Percentiles rank a stretch among this genome's conserved stretches.
phyloP scores from a whole-genome alignment of 768 basidiomycete genomes.

The Lyophyllum shimeji region DNA sequence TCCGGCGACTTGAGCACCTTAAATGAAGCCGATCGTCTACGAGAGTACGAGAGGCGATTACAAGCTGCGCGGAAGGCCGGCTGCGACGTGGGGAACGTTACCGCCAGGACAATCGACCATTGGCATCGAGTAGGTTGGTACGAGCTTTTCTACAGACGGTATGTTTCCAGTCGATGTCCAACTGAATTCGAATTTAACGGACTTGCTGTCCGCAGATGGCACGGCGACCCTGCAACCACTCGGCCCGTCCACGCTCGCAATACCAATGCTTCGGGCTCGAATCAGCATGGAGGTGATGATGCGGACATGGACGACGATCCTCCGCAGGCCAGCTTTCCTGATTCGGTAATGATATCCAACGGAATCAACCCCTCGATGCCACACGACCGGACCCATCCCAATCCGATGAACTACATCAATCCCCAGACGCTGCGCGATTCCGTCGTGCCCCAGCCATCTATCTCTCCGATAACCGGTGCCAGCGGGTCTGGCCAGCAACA shows the following conservation, averaged over 20 bases:
- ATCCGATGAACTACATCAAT: conserved; percentile 29
- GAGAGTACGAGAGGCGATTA: conserved; percentile 73
- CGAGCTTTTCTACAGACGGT: conserved; percentile 69
- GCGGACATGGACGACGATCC: conserved; percentile 53
- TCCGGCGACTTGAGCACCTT: conserved; percentile 34
- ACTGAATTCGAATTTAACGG: conserved; percentile 7
- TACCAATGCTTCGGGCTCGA: conserved; percentile 27
- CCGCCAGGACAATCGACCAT: conserved; percentile 71
- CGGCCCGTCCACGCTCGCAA: conserved; percentile 43
- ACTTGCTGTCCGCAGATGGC: conserved; percentile 50
- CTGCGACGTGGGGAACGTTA: conserved; percentile 73
- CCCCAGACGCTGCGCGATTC: conserved; percentile 41
- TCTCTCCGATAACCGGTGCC: conserved; percentile 23
- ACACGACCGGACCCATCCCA: conserved; percentile 33
- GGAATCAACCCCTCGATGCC: conserved; percentile 27
- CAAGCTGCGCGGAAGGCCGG: conserved; percentile 63
- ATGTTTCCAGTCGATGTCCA: conserved; percentile 11
- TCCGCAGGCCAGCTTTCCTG: conserved; percentile 41
- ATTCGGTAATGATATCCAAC: conserved; percentile 31
- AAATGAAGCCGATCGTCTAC: conserved; percentile 61
- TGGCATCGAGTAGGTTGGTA: conserved; percentile 84
- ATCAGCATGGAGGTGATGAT: conserved; percentile 37
- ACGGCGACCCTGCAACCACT: conserved; percentile 62
- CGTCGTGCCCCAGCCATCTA: conserved; percentile 20
- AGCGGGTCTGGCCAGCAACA: conserved; percentile 17